phyloP scores from a whole-genome alignment of 2,329 filamentous ascomycete genomes.

The Fusarium hostae region DNA sequence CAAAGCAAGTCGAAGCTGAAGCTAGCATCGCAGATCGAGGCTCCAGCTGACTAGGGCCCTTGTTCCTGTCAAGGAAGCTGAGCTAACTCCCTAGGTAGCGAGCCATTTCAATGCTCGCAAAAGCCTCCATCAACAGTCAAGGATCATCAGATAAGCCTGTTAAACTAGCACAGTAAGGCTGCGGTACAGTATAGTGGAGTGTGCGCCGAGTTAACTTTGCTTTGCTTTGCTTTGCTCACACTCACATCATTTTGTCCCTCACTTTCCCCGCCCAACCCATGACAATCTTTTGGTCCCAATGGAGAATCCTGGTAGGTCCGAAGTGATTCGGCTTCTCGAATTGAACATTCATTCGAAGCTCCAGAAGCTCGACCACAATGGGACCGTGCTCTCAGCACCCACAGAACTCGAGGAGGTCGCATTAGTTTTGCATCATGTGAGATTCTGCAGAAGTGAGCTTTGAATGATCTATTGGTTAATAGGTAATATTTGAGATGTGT shows the following conservation, averaged over 20 bases:
- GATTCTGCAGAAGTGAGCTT: constrained; percentile 28
- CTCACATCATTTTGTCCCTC: constrained; percentile 30
- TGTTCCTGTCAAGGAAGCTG: constrained; percentile 29
- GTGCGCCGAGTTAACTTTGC: constrained; percentile 17
- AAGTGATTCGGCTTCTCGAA: constrained; percentile 28
- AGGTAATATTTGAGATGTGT: constrained; percentile 6
- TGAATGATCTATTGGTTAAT: constrained; percentile 31
- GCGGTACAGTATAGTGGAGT: constrained; percentile 26
- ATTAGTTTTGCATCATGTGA: constrained; percentile 46
- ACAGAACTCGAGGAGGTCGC: constrained; percentile 41
- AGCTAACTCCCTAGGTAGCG: constrained; percentile 14
- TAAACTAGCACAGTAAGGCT: constrained; percentile 18
- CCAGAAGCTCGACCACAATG: constrained; percentile 30
- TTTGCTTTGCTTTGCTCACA: constrained; percentile 8
- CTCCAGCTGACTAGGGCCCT: constrained; percentile 39
- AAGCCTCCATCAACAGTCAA: constrained; percentile 28
- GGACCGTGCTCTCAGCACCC: constrained; percentile 34
- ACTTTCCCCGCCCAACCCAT: constrained; percentile 24
- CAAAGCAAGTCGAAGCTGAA: constrained; percentile 27
- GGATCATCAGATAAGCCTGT: constrained; percentile 38
- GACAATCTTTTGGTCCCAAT: constrained; percentile 12
- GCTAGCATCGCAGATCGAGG: constrained; percentile 33
- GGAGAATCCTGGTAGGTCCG: constrained; percentile 17
- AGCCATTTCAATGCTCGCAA: constrained; percentile 29
- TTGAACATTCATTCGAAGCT: constrained; percentile 14